Percentiles rank a stretch among this genome's conserved stretches.
Conservation (phyloP, 345 rosid genomes). For the Brassica juncea region DNA sequence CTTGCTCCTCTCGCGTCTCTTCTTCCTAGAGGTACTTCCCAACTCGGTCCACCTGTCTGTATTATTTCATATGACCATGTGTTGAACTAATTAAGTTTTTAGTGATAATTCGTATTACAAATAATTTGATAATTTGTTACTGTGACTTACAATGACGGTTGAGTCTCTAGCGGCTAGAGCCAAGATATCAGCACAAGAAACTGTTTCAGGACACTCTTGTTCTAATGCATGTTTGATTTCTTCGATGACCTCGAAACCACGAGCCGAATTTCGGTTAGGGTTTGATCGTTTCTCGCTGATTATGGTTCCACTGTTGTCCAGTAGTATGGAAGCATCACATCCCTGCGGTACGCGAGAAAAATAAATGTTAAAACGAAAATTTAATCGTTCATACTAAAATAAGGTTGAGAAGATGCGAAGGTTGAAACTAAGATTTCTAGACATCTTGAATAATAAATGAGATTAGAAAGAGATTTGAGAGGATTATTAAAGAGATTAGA, state of each 20-base stretch:
- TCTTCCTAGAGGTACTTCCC: slow-evolving; percentile 90
- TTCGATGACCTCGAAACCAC: slow-evolving; percentile 84
- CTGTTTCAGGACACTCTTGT: slow-evolving; percentile 71
- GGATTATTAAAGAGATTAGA: too few species aligned
- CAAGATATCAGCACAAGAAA: slow-evolving; percentile 83
- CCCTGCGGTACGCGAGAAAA: slow-evolving; percentile 47
- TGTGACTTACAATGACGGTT: slow-evolving; percentile 64
- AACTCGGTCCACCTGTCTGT: slow-evolving; percentile 83
- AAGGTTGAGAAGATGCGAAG: neutral
- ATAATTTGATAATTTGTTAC: neutral
- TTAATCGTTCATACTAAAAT: neutral
- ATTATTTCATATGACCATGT: neutral
- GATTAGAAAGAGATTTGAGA: too few species aligned
- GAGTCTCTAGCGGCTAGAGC: slow-evolving; percentile 91
- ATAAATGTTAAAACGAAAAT: neutral
- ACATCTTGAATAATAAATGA: too few species aligned
- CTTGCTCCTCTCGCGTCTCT: slow-evolving; percentile 71
- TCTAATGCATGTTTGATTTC: slow-evolving; percentile 75
- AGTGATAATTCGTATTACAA: neutral
- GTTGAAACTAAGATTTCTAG: neutral
- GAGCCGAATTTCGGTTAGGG: slow-evolving; percentile 75
- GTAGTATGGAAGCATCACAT: slow-evolving; percentile 74
- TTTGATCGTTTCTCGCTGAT: slow-evolving; percentile 70
- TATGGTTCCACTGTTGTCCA: slow-evolving; percentile 64
- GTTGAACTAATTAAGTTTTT: neutral